Base-by-base conservation (phyloP, 2,329 filamentous ascomycete genomes). In the Nemania diffusa region DNA sequence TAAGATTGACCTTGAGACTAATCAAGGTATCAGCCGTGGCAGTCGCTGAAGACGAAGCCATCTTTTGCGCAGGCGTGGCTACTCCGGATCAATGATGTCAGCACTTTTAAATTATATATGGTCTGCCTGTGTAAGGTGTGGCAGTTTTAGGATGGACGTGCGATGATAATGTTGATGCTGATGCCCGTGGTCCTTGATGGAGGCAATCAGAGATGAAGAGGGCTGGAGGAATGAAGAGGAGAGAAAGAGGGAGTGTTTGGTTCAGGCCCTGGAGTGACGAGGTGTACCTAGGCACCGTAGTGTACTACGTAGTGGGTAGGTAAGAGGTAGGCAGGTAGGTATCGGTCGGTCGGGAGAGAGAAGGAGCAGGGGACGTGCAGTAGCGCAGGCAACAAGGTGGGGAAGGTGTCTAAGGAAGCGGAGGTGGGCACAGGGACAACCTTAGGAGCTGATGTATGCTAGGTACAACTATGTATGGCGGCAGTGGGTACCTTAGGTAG, bases 1-100 rank as follows among this genome's bases (percentile, higher is more conserved):
- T 89, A 76, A 91, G 89, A 76, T 88, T 87, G 77, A 97, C 87
- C 84, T 98, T 98, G 82, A 97, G 84, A 72, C 91, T 93, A 81
- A 98, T 92, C 71, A 88, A 83, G 59, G 92, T 93, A 69, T 94
- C 91, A 63, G 88, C 87, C 59, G 77, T 74, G 50, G 71, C 64
- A 52, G 67, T 48, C 59, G 57, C 73, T 51, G 77, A 71, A 52
- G 76, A 73, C 69, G 78, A 70, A 64, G 81, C 79, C 66, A 81
- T 80, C 80, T 80, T 81, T 56, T 65, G 58, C 71, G 61, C 58
- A 64, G 42, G 22, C 59, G 42, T 5, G 40, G 34, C 57, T 64
- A 50, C 62, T 34, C 58, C 56, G 20, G 27, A 44, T 32, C 32
- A 58, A 13, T 15, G 20, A 13, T 27, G 64, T 62, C 13, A 65